phyloP scores from a whole-genome alignment of 495 filamentous ascomycete species.

The Glonium stellatum region DNA sequence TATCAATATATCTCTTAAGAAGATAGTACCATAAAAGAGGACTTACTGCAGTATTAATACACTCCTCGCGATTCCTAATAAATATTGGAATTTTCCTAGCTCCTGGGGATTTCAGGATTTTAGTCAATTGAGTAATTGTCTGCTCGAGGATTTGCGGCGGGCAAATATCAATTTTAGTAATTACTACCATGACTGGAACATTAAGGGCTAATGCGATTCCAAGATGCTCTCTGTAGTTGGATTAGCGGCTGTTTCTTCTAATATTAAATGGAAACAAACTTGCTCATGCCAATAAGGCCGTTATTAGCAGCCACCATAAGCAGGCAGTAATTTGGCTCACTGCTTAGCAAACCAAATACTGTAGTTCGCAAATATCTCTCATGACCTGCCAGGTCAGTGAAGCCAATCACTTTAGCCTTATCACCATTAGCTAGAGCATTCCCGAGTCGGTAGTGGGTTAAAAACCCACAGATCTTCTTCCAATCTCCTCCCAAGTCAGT shows the following conservation, averaged over 20 bases:
- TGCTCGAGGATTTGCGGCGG: slow-evolving; percentile 92
- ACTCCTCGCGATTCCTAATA: slow-evolving; percentile 83
- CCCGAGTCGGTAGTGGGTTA: background rate
- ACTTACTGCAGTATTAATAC: slow-evolving; percentile 73
- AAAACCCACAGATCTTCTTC: slow-evolving; percentile 64
- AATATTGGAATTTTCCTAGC: slow-evolving; percentile 97
- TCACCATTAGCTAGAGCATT: slow-evolving; percentile 8
- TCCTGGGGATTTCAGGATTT: slow-evolving; percentile 88
- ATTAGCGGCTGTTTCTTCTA: background rate
- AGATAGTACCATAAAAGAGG: too few species aligned
- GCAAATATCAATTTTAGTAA: slow-evolving; percentile 99
- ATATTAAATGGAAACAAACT: slow-evolving; percentile 36
- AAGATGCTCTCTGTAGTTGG: slow-evolving; percentile 61
- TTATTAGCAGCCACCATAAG: slow-evolving; percentile 99
- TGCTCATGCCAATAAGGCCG: slow-evolving; percentile 94
- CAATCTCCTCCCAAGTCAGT: slow-evolving; percentile 96
- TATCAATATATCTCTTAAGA: background rate
- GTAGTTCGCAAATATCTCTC: slow-evolving; percentile 94
- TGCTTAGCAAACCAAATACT: slow-evolving; percentile 89
- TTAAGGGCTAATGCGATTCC: slow-evolving; percentile 93
- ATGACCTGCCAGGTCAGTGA: slow-evolving; percentile 92
- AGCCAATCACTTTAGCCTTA: slow-evolving; percentile 84
- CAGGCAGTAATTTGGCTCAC: slow-evolving; percentile 94
- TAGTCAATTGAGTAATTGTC: slow-evolving; percentile 83
- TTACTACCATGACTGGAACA: slow-evolving; percentile 95